These are phyloP conservation scores for Guadua angustifolia DNA, from an alignment of 176 grass and related monocot species.

Conservation along the genomic window DNA sequence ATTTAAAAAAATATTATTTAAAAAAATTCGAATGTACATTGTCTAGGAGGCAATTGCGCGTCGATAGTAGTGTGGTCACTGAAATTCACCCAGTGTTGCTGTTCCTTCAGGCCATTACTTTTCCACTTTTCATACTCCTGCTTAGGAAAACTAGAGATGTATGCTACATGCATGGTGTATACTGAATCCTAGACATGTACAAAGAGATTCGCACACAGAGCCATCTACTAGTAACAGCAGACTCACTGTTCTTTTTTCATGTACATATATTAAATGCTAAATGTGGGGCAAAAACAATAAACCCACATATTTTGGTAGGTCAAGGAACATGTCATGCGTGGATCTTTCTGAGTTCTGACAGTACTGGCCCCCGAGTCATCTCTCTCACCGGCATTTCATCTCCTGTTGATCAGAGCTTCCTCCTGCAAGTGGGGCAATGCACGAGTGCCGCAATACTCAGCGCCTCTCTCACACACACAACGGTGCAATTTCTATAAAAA, in stretches of 20 bases:
- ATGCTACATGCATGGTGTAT: conserved; percentile 38
- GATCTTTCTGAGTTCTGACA: conserved; percentile 74
- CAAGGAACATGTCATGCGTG: conserved; percentile 69
- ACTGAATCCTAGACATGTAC: conserved; percentile 49
- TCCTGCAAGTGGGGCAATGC: conserved; percentile 45
- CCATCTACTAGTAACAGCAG: conserved; percentile 44
- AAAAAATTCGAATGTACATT: background rate
- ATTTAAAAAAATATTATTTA: too few species aligned
- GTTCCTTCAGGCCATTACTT: background rate
- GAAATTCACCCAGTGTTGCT: conserved; percentile 13
- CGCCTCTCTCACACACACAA: background rate
- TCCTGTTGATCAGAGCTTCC: conserved; percentile 47
- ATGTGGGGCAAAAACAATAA: conserved; percentile 38
- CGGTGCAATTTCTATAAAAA: too few species aligned
- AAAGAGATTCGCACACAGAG: conserved; percentile 27
- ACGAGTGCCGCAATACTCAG: conserved; percentile 34
- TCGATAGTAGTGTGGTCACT: conserved; percentile 1
- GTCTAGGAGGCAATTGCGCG: background rate
- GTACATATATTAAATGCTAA: conserved; percentile 29
- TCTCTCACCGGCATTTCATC: conserved; percentile 49
- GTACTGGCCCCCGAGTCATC: conserved; percentile 44
- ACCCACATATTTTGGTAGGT: conserved; percentile 46
- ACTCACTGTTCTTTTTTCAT: conserved; percentile 36
- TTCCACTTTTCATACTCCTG: background rate
- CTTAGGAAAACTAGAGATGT: conserved; percentile 42